Conservation (phyloP, 2,329 filamentous ascomycete species). For the Aspergillus ochraceoroseus region DNA sequence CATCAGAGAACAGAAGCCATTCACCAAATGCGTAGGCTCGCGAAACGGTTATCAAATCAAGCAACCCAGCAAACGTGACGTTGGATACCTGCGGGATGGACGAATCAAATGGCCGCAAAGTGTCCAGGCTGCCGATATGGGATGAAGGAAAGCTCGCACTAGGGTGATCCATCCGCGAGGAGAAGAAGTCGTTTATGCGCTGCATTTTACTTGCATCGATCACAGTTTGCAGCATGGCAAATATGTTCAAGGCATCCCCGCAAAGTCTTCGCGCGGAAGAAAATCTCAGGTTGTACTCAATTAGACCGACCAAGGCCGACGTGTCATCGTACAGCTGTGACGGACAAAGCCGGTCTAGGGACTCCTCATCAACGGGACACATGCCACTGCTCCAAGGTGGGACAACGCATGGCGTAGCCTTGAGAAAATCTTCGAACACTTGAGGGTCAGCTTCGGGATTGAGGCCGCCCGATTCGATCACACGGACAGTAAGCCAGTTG, state of each 20-base stretch:
- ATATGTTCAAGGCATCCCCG: slow-evolving; percentile 29
- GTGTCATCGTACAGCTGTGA: slow-evolving; percentile 34
- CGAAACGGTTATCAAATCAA: slow-evolving; percentile 49
- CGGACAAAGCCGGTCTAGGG: slow-evolving; percentile 23
- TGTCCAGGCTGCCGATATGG: slow-evolving; percentile 17
- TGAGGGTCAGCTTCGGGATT: slow-evolving; percentile 44
- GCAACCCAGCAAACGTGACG: slow-evolving; percentile 47
- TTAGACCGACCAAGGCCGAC: slow-evolving; percentile 31
- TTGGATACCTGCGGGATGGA: slow-evolving; percentile 43
- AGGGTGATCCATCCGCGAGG: slow-evolving; percentile 20
- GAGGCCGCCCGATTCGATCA: slow-evolving; percentile 49
- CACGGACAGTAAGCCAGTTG: slow-evolving; percentile 45
- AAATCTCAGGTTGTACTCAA: slow-evolving; percentile 32
- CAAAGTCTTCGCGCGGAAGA: slow-evolving; percentile 25
- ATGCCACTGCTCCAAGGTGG: slow-evolving; percentile 32
- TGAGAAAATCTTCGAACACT: slow-evolving; percentile 41
- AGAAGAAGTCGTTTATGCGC: slow-evolving; percentile 34
- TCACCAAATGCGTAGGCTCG: slow-evolving; percentile 48
- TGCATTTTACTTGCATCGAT: slow-evolving; percentile 35
- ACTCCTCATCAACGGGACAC: slow-evolving; percentile 17
- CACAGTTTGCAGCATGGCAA: slow-evolving; percentile 33
- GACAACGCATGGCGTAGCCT: slow-evolving; percentile 26
- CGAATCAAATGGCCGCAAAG: slow-evolving; percentile 23
- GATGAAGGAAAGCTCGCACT: slow-evolving; percentile 18
- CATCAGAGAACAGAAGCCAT: slow-evolving; percentile 51